These are phyloP conservation scores for Mortierella sp. DNA, from an alignment of 371 early-diverging fungal species.

Conservation along the genomic window DNA sequence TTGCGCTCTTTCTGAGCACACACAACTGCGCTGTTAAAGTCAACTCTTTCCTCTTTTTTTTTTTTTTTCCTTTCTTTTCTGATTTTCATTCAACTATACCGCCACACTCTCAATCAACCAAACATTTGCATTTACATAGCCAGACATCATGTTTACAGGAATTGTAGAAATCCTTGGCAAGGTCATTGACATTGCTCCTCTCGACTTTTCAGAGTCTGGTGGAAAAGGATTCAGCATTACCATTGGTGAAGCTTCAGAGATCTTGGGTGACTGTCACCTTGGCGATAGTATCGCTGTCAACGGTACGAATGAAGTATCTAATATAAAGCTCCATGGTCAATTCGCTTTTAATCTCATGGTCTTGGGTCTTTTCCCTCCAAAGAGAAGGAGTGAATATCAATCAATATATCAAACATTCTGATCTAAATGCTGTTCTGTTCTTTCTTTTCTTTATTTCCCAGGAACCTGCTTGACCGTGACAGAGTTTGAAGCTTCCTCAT, in stretches of 20 bases:
- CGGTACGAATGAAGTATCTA: constrained; percentile 65
- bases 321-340: not conserved
- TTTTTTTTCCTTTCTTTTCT: not conserved
- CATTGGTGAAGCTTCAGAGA: constrained; percentile 74
- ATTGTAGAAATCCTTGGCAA: constrained; percentile 93
- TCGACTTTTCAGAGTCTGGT: constrained; percentile 82
- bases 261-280: constrained; percentile 88
- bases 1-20: not conserved
- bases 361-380: not conserved
- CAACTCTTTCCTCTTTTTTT: not conserved
- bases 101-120: not conserved
- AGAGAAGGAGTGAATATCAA: not conserved
- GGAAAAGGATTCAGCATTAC: constrained; percentile 91
- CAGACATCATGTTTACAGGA: constrained; percentile 95
- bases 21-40: not conserved
- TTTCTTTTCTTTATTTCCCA: constrained; percentile 36
- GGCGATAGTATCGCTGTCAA: constrained; percentile 97
- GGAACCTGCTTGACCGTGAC: constrained; percentile 97
- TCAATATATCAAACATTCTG: not conserved
- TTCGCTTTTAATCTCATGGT: not conserved
- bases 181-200: constrained; percentile 71
- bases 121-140: not conserved
- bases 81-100: too few relatives aligned
- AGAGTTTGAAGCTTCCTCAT: constrained; percentile 81
- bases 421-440: not conserved